Base-by-base conservation (phyloP, 192 early-diverging fungal genomes). In the Backusella mclennaniae region DNA sequence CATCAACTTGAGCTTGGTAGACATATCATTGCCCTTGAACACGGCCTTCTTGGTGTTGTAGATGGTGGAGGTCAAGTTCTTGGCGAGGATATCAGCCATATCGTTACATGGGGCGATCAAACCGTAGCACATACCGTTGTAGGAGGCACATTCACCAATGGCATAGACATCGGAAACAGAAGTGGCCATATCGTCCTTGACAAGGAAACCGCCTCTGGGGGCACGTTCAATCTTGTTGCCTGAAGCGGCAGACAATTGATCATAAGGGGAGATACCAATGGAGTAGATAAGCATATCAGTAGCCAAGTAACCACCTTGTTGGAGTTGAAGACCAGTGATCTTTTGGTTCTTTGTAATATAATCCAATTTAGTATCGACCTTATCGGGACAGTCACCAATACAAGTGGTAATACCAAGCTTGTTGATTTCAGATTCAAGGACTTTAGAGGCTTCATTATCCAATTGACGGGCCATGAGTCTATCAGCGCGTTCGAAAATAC, bases 41-140 rank as follows among this genome's bases (percentile, higher is more conserved):
- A 35, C 12, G 17, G 33, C 73, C 41, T 80, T 79, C 59, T 83
- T 49, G 23, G 66, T 74, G 44, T 53, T 38, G 31, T 76, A 35
- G 35, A 73, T 75, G 5, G 41, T 42, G 15, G 76, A 75, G 7
- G 80, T 52, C 26, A 92, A 71, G 73, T 89, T 88, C 21, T 72
- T 78, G 1, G 91, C 89, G 19, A 90, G 87, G 21, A 92, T 79
- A n/a, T 89, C 88, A 12, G 91, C 91, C 91, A 92, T 92, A 31
- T 93, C 91, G 33, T 91, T 89, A 68, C 91, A 92, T 15, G 91
- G 91, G 15, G 85, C 90, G 4, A 92, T 88, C 39, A 86, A 75
- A 44, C 91, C 91, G 79, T 90, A 93, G 35, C 78, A 79, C 59
- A 78, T 77, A n/a, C 75, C 86, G 15, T 70, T 76, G 44, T 82